Evolutionary conservation across 352 stramenopile genomes (phyloP).

Genomic region (Phytophthora capsici): DNA sequence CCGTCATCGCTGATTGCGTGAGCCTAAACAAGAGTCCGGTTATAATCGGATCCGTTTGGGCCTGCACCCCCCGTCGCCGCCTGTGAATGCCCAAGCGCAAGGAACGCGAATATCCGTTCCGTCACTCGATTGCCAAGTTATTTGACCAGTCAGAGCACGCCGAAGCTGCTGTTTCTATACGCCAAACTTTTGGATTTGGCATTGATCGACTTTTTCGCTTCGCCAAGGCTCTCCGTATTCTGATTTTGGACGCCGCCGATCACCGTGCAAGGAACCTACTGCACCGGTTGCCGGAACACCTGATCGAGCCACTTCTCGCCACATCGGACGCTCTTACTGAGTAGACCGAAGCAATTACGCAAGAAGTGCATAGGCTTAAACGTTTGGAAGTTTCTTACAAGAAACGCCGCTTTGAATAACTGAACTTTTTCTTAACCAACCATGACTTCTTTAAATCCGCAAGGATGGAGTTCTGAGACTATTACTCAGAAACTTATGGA

Average conservation of each 20-base stretch:
- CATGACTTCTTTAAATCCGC: conserved; percentile 18
- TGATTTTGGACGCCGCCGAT: conserved; percentile 12
- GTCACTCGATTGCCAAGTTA: not conserved
- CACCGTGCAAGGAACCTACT: conserved; percentile 3
- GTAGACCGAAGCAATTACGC: not conserved
- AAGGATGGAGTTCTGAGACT: conserved; percentile 14
- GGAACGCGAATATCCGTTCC: conserved; percentile 6
- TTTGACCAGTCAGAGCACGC: conserved; percentile 2
- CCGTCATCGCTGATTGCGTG: not conserved
- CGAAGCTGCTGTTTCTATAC: not conserved
- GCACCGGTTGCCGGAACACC: not conserved
- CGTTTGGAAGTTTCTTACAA: not conserved
- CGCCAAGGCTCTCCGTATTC: conserved; percentile 6
- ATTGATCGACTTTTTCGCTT: conserved; percentile 1
- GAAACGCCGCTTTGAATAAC: conserved; percentile 8
- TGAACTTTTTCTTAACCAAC: conserved; percentile 6
- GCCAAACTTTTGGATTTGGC: conserved; percentile 2
- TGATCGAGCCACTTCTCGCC: not conserved
- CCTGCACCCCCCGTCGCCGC: not conserved
- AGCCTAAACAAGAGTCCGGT: not conserved
- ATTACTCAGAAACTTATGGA: conserved; percentile 11
- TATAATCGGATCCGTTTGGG: not conserved
- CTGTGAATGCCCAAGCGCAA: not conserved
- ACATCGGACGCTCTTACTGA: not conserved
- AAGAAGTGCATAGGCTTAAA: not conserved